phyloP scores from a whole-genome alignment of 768 basidiomycete species.

The Pleurotus cornucopiae region DNA sequence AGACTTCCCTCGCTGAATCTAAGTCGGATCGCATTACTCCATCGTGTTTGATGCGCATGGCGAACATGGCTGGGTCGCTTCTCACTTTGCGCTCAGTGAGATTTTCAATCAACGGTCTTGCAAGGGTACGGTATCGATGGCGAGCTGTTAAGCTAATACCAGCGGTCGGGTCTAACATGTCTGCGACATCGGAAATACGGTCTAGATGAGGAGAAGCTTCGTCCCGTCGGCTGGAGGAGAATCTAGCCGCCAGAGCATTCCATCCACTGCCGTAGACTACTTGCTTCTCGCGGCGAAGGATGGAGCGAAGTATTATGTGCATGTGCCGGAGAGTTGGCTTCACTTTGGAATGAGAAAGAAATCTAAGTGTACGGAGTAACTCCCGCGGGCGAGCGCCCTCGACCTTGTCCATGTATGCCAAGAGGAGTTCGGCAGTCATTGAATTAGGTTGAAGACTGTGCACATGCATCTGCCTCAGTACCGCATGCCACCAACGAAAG shows the following conservation, averaged over 20 bases:
- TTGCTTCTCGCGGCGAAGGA: slow-evolving; percentile 50
- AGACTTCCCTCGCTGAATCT: slow-evolving; percentile 46
- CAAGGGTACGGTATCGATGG: slow-evolving; percentile 23
- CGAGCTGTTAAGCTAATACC: slow-evolving; percentile 34
- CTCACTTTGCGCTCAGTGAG: slow-evolving; percentile 43
- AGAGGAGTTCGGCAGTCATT: slow-evolving; percentile 50
- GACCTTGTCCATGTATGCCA: slow-evolving; percentile 43
- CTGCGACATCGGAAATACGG: slow-evolving; percentile 19
- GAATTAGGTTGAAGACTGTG: slow-evolving; percentile 47
- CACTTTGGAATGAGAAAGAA: slow-evolving; percentile 33
- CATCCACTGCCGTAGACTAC: slow-evolving; percentile 41
- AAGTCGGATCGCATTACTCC: slow-evolving; percentile 48
- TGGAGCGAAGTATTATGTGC: slow-evolving; percentile 47
- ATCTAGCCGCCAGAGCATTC: slow-evolving; percentile 35
- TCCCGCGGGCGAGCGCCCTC: slow-evolving; percentile 40
- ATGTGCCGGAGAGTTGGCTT: slow-evolving; percentile 54
- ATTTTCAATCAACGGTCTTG: slow-evolving; percentile 40
- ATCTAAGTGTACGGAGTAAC: slow-evolving; percentile 44
- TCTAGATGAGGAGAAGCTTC: slow-evolving; percentile 13
- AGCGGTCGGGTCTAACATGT: slow-evolving; percentile 45
- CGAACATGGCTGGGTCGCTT: slow-evolving; percentile 54
- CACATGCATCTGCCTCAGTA: slow-evolving; percentile 55
- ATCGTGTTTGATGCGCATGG: slow-evolving; percentile 61
- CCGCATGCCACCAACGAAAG: slow-evolving; percentile 36
- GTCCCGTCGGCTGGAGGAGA: slow-evolving; percentile 26